Percentiles rank a stretch among this genome's conserved stretches.
Evolutionary conservation across 2,329 filamentous ascomycete species (phyloP).

Genomic region (Penicillium vulpinum): DNA sequence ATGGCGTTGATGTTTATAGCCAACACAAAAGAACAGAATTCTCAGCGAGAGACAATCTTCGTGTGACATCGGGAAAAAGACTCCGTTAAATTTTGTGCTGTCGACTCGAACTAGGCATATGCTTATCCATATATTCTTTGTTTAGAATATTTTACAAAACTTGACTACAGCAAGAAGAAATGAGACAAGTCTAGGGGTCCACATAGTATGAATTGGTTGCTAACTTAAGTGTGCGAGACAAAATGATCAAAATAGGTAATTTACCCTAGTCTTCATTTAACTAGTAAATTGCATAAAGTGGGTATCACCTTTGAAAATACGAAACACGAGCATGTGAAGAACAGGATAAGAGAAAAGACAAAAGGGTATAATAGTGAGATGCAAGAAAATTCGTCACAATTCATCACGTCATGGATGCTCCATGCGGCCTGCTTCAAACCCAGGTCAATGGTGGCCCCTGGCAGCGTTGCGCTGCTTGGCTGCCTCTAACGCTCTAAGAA

Average conservation of each 20-base stretch:
- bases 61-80: constrained; percentile 18
- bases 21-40: neutral
- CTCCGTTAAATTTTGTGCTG: constrained; percentile 4
- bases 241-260: constrained; percentile 3
- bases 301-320: constrained; percentile 8
- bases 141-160: neutral
- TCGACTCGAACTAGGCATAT: neutral
- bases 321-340: neutral
- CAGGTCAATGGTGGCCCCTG: constrained; percentile 22
- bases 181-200: neutral
- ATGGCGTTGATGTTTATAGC: neutral
- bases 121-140: neutral
- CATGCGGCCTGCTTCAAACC: neutral
- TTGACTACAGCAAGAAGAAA: neutral
- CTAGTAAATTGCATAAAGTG: constrained; percentile 8
- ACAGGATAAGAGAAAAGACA: neutral
- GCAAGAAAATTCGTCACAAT: constrained; percentile 25
- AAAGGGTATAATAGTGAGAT: constrained; percentile 12
- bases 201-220: neutral
- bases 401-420: constrained; percentile 20
- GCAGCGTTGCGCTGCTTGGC: constrained; percentile 56
- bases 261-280: constrained; percentile 8
- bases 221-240: neutral
- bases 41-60: constrained; percentile 1
- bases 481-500: constrained; percentile 53